These are phyloP conservation scores for Pittosporum tobira DNA, from an alignment of 129 eudicot species.

Conservation along the genomic window DNA sequence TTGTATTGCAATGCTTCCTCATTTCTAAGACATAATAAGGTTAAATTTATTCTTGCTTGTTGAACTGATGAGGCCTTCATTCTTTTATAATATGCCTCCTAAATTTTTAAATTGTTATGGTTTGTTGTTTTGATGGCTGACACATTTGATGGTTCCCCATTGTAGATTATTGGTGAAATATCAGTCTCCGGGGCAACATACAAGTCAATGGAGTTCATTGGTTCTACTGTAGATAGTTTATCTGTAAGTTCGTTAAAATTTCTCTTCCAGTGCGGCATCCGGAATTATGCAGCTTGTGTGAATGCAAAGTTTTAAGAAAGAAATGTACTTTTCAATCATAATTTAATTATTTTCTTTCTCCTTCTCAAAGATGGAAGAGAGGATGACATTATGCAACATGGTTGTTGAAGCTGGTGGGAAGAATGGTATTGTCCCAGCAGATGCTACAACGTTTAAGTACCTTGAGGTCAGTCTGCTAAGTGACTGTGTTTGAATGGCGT, in stretches of 20 bases:
- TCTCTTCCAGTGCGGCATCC: not conserved
- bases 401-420: conserved; percentile 98
- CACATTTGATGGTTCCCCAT: not conserved
- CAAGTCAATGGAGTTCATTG: conserved; percentile 96
- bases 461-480: conserved; percentile 51
- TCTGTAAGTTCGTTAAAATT: conserved; percentile 43
- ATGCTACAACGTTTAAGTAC: conserved; percentile 74
- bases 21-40: not conserved
- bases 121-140: not conserved
- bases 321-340: not conserved
- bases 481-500: not conserved
- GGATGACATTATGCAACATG: conserved; percentile 99
- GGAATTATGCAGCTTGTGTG: not conserved
- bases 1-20: not conserved
- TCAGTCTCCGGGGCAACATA: conserved; percentile 98
- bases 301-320: not conserved
- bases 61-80: not conserved
- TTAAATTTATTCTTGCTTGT: not conserved
- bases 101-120: no score
- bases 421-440: conserved; percentile 94
- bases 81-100: not conserved
- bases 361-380: conserved; percentile 80
- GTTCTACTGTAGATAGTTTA: conserved; percentile 77
- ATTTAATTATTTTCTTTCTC: not conserved
- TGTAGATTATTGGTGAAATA: conserved; percentile 93